These are phyloP conservation scores for Corymbia maculata DNA, from an alignment of 345 rosid genomes.

Conservation along the genomic window DNA sequence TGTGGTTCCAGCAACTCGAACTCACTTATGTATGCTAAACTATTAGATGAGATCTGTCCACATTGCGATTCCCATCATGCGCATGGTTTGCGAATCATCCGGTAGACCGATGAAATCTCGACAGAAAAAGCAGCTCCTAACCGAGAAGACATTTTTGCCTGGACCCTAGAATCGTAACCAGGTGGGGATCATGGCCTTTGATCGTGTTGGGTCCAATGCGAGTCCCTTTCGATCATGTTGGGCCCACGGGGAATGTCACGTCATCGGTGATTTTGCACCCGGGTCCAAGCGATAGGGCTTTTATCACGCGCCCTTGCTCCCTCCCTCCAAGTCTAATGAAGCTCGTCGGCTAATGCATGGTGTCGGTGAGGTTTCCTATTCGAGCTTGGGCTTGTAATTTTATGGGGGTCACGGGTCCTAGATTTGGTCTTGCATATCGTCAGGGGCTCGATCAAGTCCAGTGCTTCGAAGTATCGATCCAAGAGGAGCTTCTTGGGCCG, in stretches of 20 bases:
- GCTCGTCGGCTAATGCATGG: not conserved
- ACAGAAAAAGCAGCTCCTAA: not conserved
- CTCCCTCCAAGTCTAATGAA: not conserved
- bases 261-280: not conserved
- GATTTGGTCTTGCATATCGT: not conserved
- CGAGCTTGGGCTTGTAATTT: not conserved
- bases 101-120: not conserved
- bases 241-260: not conserved
- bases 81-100: not conserved
- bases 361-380: not conserved
- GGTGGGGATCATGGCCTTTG: not conserved
- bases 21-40: not conserved
- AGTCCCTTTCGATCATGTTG: not conserved
- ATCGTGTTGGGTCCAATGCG: not conserved
- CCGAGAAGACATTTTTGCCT: not conserved
- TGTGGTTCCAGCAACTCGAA: not conserved
- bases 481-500: not conserved
- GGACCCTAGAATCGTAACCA: not conserved
- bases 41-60: not conserved
- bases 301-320: not conserved
- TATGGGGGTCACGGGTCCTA: not conserved
- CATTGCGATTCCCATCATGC: not conserved
- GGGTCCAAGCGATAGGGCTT: not conserved
- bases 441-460: not conserved
- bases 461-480: not conserved